Base-by-base conservation (phyloP, 1,284 basidiomycete species). In the Melampsora americana region DNA sequence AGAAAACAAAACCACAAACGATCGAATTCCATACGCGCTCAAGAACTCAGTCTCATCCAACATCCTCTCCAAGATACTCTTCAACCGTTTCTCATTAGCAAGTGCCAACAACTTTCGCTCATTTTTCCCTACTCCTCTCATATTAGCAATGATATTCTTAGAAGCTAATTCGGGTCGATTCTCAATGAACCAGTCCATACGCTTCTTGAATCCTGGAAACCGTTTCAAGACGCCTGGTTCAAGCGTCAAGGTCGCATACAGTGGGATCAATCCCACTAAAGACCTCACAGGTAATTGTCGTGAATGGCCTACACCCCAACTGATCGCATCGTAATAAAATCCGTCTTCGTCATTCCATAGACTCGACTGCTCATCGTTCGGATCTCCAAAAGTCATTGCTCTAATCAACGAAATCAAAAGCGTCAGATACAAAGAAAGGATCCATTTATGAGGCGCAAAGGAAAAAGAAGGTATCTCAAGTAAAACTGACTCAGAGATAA, bases 141-240 rank as follows among this genome's bases (percentile, higher is more conserved):
- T 77, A 56, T 77, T 79, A 62, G 77, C 69, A n/a, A 95, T 95
- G 86, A 98, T 93, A 83, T 96, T 98, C 78, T 95, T 87, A 72
- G 87, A 87, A 5, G 92, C 90, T 69, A 97, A 88, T 79, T 90
- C 92, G 0, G 91, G 89, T 32, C 95, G 86, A 84, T 98, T 92
- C 81, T 96, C 89, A 77, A 98, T 88, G 85, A 98, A 99, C 95
- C 95, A 98, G 80, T 99, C 92, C 88, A 99, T 89, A 64, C 95
- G 89, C 84, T 97, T 97, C 86, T 92, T 97, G 87, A 99, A 99
- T 5, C 94, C 93, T 14, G 94, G 94, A 86, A 98, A 92, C 44
- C 90, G 88, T 81, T 93, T 93, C 80, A 98, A 87, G 18, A 90
- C 88, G 11, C 88, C 85, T 1, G 95, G 95, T 83, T 99, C 95